phyloP scores from a whole-genome alignment of 2,329 filamentous ascomycete genomes.

The Aspergillus udagawae region DNA sequence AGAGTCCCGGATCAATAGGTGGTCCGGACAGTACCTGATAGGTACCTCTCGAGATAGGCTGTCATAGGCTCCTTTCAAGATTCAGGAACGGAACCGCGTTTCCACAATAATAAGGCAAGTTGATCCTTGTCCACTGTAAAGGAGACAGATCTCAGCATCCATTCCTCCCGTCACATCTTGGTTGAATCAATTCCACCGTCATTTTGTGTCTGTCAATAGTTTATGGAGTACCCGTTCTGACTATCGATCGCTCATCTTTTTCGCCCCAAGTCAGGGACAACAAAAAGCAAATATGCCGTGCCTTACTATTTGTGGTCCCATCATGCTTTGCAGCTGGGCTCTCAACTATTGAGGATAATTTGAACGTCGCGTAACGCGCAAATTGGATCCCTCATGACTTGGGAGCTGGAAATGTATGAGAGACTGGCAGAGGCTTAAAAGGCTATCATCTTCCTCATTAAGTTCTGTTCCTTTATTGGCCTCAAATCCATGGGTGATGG shows the following conservation, averaged over 20 bases:
- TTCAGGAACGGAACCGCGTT: background rate
- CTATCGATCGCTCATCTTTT: no score
- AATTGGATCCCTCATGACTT: background rate
- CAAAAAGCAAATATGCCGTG: background rate
- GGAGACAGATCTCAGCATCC: no score
- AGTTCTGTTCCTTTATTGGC: background rate
- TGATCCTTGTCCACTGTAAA: no score
- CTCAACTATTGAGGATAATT: background rate
- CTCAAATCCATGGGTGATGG: background rate
- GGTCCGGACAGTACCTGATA: background rate
- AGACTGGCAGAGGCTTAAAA: background rate
- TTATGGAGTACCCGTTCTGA: no score
- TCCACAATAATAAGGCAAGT: background rate
- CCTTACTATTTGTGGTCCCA: background rate
- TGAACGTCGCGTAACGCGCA: background rate
- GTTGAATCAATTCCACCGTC: no score
- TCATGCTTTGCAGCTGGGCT: background rate
- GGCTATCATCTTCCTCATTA: background rate
- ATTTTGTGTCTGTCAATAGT: no score
- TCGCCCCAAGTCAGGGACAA: background rate
- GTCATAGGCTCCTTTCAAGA: background rate
- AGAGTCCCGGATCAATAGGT: background rate
- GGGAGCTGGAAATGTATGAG: background rate
- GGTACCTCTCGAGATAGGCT: no score
- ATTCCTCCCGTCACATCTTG: no score